Percentiles rank a stretch among this genome's conserved stretches.
These are phyloP conservation scores for Logfia minima DNA, from an alignment of 129 eudicot genomes.

Conservation along the genomic window DNA sequence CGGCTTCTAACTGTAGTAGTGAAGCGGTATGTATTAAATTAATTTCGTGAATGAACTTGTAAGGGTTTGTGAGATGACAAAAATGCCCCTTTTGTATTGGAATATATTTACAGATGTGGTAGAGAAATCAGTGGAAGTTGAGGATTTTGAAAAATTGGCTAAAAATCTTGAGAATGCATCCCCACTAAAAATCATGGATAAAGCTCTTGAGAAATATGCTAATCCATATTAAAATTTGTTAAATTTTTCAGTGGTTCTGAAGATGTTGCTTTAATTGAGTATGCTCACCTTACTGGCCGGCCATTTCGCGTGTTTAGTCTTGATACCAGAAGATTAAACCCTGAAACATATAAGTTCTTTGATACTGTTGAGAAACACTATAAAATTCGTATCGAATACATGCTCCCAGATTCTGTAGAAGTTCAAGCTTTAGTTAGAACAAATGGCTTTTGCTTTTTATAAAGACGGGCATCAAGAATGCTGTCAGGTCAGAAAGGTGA, in stretches of 20 bases:
- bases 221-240: background rate
- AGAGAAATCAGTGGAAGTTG: constrained; percentile 45
- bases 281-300: constrained; percentile 83
- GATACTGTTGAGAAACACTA: constrained; percentile 78
- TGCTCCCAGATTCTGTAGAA: constrained; percentile 91
- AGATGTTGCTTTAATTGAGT: constrained; percentile 91
- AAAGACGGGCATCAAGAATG: constrained; percentile 96
- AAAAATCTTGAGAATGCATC: constrained; percentile 75
- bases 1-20: background rate
- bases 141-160: constrained; percentile 59
- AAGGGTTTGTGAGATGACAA: constrained; percentile 11
- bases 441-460: constrained; percentile 82
- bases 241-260: constrained; percentile 73
- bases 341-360: constrained; percentile 73
- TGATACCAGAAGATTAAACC: constrained; percentile 83
- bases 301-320: constrained; percentile 87
- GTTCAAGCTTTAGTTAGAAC: constrained; percentile 76
- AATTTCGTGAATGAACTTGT: background rate
- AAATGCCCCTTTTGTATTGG: constrained; percentile 1
- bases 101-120: constrained; percentile 47
- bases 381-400: constrained; percentile 74
- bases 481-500: constrained; percentile 84
- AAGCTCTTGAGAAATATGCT: constrained; percentile 71
- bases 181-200: constrained; percentile 84
- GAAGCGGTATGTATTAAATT: background rate